phyloP scores from a whole-genome alignment of 2,329 filamentous ascomycete genomes.

The Penicillium digitatum region DNA sequence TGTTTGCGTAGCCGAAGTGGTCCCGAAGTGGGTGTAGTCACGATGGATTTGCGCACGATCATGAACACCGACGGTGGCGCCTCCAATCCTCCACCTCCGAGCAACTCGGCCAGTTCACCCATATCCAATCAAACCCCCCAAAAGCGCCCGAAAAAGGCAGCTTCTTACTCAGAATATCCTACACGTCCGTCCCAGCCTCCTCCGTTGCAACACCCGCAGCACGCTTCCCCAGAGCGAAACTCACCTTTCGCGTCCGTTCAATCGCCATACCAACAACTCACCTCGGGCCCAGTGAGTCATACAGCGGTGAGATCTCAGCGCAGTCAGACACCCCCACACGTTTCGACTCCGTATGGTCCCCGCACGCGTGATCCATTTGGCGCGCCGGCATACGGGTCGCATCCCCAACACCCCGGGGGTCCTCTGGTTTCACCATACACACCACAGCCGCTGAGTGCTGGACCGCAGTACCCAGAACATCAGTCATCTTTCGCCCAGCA shows the following conservation, averaged over 20 bases:
- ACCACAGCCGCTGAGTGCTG: constrained; percentile 35
- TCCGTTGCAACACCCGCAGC: constrained; percentile 43
- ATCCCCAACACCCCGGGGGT: constrained; percentile 26
- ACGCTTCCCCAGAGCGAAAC: constrained; percentile 44
- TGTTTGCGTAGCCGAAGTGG: constrained; percentile 18
- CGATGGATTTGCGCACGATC: constrained; percentile 53
- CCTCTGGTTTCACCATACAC: constrained; percentile 40
- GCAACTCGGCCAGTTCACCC: constrained; percentile 28
- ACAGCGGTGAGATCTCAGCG: constrained; percentile 29
- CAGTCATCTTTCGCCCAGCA: constrained; percentile 39
- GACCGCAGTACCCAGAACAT: constrained; percentile 29
- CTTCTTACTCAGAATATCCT: constrained; percentile 29
- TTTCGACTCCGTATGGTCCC: constrained; percentile 30
- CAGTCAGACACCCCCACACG: constrained; percentile 33
- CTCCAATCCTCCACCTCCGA: constrained; percentile 29
- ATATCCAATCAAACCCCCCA: constrained; percentile 26
- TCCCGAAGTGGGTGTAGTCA: constrained; percentile 21
- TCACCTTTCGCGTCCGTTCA: constrained; percentile 39
- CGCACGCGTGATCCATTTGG: constrained; percentile 36
- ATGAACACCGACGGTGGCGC: constrained; percentile 46
- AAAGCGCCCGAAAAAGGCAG: constrained; percentile 25
- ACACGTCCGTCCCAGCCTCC: constrained; percentile 40
- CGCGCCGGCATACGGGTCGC: constrained; percentile 29
- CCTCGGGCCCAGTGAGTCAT: constrained; percentile 32
- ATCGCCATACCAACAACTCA: constrained; percentile 41